Base-by-base conservation (phyloP, 164 flowering plant genomes). In the Euptelea pleiosperma region DNA sequence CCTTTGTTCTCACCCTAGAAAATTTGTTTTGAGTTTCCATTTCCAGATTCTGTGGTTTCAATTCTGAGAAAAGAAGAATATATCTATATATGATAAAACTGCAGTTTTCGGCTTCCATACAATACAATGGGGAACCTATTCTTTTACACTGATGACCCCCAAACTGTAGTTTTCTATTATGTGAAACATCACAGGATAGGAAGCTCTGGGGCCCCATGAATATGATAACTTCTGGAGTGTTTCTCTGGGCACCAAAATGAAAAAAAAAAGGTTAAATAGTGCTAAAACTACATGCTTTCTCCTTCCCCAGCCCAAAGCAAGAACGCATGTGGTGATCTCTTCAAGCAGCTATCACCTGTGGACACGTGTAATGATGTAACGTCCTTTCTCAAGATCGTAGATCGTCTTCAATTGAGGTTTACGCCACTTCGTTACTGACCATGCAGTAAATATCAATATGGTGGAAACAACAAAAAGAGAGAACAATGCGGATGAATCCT, bases 371-470 rank as follows among this genome's bases (percentile, higher is more conserved):
- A 84, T 77, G 62, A 89, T 84, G 31, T 89, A 92, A 56, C 90
- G 77, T 9, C 97, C 97, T 63, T 93, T 93, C 70, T 90, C 99
- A 14, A 93, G 78, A 68, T 93, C 99, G 39, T 85, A 93, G 24
- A 90, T 81, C 0, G 97, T 93, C 77, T 90, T 93, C 72, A 86
- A 55, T 29, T 82, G 87, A 50, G 93, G 85, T 49, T 85, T 93
- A 73, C 81, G 74, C 79, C 89, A 86, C 65, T 75, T 89, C 12
- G 80, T 75, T 60, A 86, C 40, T 4, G 69, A 75, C 81, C 89
- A 88, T 14, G 70, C 84, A 18, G 69, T 55, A 58, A 81, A 64
- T 35, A 81, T 19, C 52, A 86, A 34, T 21, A 85, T 14, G 1
- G 67, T 28, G 10, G 69, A 66, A 19, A 85, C 63, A 47, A 67